Percentiles rank a stretch among this genome's conserved stretches.
phyloP scores from a whole-genome alignment of 169 alveolate genomes.

The Babesia bovis region DNA sequence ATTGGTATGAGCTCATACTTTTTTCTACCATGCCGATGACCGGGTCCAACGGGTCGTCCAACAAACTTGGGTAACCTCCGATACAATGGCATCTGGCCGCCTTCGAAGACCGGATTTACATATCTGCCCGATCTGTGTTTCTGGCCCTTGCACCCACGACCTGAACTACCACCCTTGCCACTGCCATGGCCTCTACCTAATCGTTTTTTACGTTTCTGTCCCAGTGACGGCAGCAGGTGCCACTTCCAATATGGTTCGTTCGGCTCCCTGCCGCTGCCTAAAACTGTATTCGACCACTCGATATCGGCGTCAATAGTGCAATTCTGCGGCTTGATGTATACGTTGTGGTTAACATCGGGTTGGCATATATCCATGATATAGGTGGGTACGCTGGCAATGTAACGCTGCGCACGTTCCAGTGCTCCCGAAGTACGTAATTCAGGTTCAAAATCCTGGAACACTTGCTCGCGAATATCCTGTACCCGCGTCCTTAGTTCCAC shows the following conservation, averaged over 20 bases:
- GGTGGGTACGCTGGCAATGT: slow-evolving; percentile 66
- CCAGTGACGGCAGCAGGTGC: slow-evolving; percentile 67
- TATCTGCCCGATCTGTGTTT: slow-evolving; percentile 78
- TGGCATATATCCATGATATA: slow-evolving; percentile 76
- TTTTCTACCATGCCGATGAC: slow-evolving; percentile 64
- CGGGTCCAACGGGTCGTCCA: slow-evolving; percentile 78
- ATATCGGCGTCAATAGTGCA: slow-evolving; percentile 68
- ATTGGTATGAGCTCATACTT: slow-evolving; percentile 73
- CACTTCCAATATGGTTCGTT: slow-evolving; percentile 68
- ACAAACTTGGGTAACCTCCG: slow-evolving; percentile 78
- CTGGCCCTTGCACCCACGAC: slow-evolving; percentile 80
- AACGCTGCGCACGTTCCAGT: slow-evolving; percentile 30
- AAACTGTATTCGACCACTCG: slow-evolving; percentile 73
- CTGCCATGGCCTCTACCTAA: slow-evolving; percentile 81
- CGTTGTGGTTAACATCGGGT: slow-evolving; percentile 64
- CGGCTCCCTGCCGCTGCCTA: slow-evolving; percentile 71
- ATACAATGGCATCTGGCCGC: slow-evolving; percentile 80
- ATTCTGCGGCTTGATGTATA: slow-evolving; percentile 62
- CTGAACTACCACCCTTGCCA: slow-evolving; percentile 77
- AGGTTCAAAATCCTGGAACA: slow-evolving; percentile 35
- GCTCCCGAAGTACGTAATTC: slow-evolving; percentile 53
- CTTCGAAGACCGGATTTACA: slow-evolving; percentile 71
- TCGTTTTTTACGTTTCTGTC: slow-evolving; percentile 71
- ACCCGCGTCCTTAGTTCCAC: slow-evolving; percentile 67
- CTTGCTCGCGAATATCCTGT: slow-evolving; percentile 48